A percentile compares a stretch with the other conserved stretches of the same genome.
phyloP scores from a whole-genome alignment of 108 stramenopile genomes.

The Aurantiochytrium sp. region DNA sequence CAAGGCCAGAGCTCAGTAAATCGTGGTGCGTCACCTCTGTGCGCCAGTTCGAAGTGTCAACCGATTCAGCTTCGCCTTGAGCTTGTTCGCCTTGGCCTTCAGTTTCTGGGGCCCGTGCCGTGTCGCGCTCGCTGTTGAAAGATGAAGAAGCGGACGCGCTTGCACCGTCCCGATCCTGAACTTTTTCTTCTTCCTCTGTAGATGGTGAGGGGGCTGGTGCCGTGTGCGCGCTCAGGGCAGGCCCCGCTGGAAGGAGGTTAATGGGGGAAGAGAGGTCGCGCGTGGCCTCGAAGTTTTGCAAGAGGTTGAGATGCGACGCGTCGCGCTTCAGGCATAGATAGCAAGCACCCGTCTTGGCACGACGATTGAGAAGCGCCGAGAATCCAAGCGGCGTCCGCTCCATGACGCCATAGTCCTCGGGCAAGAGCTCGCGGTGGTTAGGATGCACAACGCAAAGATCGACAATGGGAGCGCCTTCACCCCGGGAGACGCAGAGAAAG shows the following conservation, averaged over 20 bases:
- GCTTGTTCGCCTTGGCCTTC: too few relatives aligned
- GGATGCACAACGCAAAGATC: neutral
- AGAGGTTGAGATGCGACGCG: neutral
- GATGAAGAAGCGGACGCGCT: too few relatives aligned
- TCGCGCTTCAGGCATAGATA: neutral
- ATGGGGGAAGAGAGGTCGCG: too few relatives aligned
- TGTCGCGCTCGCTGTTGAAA: too few relatives aligned
- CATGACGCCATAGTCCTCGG: neutral
- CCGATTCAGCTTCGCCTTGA: too few relatives aligned
- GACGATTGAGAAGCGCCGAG: neutral
- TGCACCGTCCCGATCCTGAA: too few relatives aligned
- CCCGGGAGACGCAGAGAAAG: neutral
- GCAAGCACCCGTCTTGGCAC: neutral
- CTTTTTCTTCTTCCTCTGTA: neutral
- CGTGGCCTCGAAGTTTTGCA: neutral
- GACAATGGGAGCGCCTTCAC: neutral
- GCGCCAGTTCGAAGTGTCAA: too few relatives aligned
- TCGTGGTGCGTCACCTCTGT: too few relatives aligned
- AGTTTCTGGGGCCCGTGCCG: too few relatives aligned
- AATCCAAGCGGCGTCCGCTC: slow-evolving; percentile 8
- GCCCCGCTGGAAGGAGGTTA: too few relatives aligned
- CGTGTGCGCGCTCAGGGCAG: neutral
- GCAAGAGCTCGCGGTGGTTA: neutral
- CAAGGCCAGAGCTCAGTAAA: too few relatives aligned
- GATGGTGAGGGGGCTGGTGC: neutral